Base-by-base conservation (phyloP, 164 flowering plant species). In the Litsea cubeba region DNA sequence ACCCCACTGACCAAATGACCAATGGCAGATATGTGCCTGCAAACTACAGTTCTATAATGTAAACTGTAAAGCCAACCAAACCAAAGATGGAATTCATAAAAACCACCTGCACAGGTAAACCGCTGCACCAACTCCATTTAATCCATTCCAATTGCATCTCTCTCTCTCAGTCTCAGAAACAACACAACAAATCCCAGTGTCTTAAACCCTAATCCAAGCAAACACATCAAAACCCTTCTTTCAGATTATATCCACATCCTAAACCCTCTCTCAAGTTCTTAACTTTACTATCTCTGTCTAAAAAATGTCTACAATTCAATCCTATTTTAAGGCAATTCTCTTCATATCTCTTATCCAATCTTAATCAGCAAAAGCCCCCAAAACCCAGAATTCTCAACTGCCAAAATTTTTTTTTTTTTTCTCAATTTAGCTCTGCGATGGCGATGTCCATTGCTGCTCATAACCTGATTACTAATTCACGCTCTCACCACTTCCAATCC, bases 361-460 rank as follows among this genome's bases (percentile, higher is more conserved):
- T 17, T 54, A 54, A 46, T n/a, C 40, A 14, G 63, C 40, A n/a
- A 3, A 18, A 50, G 24, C 26, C 49, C 32, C 24, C 5, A n/a
- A 68, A 68, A 40, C 50, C 70, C 70, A 15, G n/a, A 14, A 17
- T 18, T 5, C n/a, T 20, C 60, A 54, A 3, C 20, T 14, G 32
- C 32, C 18, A 14, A 18, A 18, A n/a, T n/a, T n/a, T n/a, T n/a
- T n/a, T n/a, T n/a, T n/a, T n/a, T n/a, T n/a, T n/a, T n/a, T n/a
- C 18, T 35, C 17, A 24, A 12, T 17, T 50, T 50, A 10, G 8
- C 20, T 15, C 22, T 26, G 71, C 50, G 46, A 72, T 57, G 26
- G 65, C 69, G 18, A 81, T 78, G 79, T 78, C 83, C 67, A 50
- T 73, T 68, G n/a, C 80, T 62, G 71, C 74, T 73, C 81, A 73